These are phyloP conservation scores for Saitozyma podzolica DNA, from an alignment of 768 basidiomycete genomes.

Conservation along the genomic window DNA sequence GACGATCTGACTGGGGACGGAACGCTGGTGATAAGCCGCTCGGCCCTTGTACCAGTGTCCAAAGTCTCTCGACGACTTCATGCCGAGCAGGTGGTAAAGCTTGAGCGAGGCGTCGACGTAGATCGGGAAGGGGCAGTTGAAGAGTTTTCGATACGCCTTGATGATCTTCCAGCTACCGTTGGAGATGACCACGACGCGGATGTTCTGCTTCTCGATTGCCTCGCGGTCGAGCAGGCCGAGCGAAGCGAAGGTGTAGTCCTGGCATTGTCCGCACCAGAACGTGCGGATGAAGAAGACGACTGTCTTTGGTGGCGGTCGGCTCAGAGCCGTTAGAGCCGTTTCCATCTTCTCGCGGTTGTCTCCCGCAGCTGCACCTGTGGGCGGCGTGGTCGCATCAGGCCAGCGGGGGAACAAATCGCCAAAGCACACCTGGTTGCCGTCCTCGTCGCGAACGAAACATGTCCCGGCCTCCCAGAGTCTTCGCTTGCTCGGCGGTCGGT, in stretches of 20 bases:
- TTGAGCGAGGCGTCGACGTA: slow-evolving; percentile 47
- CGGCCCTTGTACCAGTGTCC: slow-evolving; percentile 45
- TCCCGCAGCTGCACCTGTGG: slow-evolving; percentile 2
- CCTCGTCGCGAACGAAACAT: slow-evolving; percentile 42
- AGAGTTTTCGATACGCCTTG: slow-evolving; percentile 49
- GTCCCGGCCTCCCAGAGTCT: slow-evolving; percentile 46
- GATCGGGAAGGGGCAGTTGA: slow-evolving; percentile 52
- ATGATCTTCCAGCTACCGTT: slow-evolving; percentile 53
- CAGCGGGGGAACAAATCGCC: slow-evolving; percentile 37
- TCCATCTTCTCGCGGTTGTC: background rate
- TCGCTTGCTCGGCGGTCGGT: slow-evolving; percentile 31
- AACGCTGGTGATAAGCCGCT: slow-evolving; percentile 46
- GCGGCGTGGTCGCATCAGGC: background rate
- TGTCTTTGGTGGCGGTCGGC: slow-evolving; percentile 27
- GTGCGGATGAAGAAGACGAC: slow-evolving; percentile 52
- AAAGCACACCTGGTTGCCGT: slow-evolving; percentile 39
- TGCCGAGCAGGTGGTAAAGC: slow-evolving; percentile 51
- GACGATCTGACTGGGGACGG: slow-evolving; percentile 45
- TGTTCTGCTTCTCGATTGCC: slow-evolving; percentile 39
- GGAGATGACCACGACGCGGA: slow-evolving; percentile 46
- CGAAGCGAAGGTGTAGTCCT: slow-evolving; percentile 49
- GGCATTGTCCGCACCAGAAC: slow-evolving; percentile 53
- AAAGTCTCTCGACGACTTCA: slow-evolving; percentile 47
- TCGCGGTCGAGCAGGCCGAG: slow-evolving; percentile 41
- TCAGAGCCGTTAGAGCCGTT: background rate